A percentile compares a stretch with the other conserved stretches of the same genome.
These are phyloP conservation scores for Monilinia laxa DNA, from an alignment of 2,329 filamentous ascomycete genomes.

Conservation along the genomic window DNA sequence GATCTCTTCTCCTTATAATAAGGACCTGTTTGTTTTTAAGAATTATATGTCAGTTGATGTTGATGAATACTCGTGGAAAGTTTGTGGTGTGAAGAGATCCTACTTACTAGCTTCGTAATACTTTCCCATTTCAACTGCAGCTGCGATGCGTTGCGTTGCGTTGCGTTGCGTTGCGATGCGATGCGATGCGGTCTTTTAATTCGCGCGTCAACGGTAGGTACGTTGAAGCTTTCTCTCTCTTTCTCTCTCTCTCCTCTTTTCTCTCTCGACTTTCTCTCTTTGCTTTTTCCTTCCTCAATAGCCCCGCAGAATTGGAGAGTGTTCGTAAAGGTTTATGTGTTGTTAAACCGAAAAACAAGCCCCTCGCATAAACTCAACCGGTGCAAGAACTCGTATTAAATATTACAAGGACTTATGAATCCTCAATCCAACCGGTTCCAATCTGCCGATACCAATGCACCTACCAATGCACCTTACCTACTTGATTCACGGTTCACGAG, in stretches of 20 bases:
- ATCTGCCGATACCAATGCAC: not conserved
- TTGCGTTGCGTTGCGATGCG: not conserved
- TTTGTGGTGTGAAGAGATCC: not conserved
- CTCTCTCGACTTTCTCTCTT: not conserved
- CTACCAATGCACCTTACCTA: no score
- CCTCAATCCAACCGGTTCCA: not conserved
- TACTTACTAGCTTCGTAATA: constrained; percentile 21
- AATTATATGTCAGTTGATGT: constrained; percentile 8
- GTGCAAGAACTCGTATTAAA: not conserved
- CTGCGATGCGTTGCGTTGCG: not conserved
- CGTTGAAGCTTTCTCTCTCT: not conserved
- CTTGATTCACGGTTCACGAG: no score
- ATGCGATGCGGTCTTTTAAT: not conserved
- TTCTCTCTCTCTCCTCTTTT: not conserved
- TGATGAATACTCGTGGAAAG: not conserved
- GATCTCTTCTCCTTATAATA: constrained; percentile 27
- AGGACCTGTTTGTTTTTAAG: constrained; percentile 16
- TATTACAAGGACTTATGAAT: constrained; percentile 2
- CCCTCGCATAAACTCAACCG: not conserved
- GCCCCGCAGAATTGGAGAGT: not conserved
- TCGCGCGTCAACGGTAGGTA: not conserved
- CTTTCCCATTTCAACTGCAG: constrained; percentile 19
- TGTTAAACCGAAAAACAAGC: not conserved
- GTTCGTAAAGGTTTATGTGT: not conserved
- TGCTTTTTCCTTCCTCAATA: not conserved